Conservation (phyloP, 2,329 filamentous ascomycete species). For the Paramyrothecium roridum region DNA sequence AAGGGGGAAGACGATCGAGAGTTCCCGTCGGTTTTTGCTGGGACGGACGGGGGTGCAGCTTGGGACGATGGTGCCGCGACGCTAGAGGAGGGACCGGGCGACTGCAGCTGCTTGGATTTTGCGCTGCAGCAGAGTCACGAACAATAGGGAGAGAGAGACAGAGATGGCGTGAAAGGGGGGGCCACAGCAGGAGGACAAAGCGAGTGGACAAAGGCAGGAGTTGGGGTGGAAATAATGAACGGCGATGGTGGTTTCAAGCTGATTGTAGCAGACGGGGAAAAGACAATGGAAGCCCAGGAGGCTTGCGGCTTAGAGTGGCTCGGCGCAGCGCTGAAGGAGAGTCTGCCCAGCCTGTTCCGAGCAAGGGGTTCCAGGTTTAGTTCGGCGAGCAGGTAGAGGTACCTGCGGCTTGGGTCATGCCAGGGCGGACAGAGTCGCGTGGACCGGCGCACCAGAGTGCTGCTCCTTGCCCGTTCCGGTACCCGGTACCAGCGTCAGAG, state of each 20-base stretch:
- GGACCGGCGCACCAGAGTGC: no score
- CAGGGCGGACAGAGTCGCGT: no score
- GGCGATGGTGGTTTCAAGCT: constrained; percentile 16
- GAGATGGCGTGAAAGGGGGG: background rate
- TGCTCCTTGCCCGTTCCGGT: no score
- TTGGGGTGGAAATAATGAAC: constrained; percentile 8
- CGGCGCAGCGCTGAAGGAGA: background rate
- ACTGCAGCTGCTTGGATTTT: background rate
- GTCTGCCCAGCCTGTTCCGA: no score
- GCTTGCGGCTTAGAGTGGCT: constrained; percentile 8
- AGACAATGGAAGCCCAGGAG: constrained; percentile 6
- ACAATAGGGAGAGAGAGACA: background rate
- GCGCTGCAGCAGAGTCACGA: background rate
- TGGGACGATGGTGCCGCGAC: background rate
- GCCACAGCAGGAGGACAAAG: background rate
- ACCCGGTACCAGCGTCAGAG: no score
- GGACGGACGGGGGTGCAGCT: background rate
- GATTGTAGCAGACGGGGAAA: constrained; percentile 13
- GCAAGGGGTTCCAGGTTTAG: no score
- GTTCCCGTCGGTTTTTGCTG: background rate
- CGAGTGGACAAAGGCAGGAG: constrained; percentile 1
- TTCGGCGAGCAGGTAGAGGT: no score
- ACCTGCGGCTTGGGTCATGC: no score
- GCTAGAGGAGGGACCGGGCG: background rate
- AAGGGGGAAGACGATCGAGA: background rate